Base-by-base conservation (phyloP, 2,329 filamentous ascomycete genomes). In the Phialophora tarda region DNA sequence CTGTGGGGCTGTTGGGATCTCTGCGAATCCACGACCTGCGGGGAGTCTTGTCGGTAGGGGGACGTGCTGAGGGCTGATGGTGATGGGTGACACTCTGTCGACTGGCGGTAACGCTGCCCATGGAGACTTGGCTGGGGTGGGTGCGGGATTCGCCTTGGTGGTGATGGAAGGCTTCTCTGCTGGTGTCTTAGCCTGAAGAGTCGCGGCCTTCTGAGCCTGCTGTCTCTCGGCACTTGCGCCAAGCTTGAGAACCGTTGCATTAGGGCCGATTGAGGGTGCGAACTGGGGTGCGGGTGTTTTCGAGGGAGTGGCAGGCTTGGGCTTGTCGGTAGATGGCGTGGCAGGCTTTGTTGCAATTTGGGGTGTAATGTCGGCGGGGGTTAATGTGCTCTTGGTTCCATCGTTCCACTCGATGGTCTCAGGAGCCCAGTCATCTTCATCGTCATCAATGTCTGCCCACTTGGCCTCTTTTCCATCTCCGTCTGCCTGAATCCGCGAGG, bases 41-140 rank as follows among this genome's bases (percentile, higher is more conserved):
- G 83, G 78, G 68, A 83, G 83, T 30, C 86, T 84, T 71, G 80
- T 74, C 50, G 78, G 78, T 62, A 81, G 78, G 55, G 82, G 59
- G 63, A 73, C 65, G 75, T 71, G 62, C 54, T 83, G 79, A 47
- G 82, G 73, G 60, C 92, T 91, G 67, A 89, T 83, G 6, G 85
- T 78, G 17, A 89, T 80, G 0, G 91, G 93, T 1, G 92, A 88
- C 0, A 90, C 86, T 75, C 89, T 94, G 11, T 96, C 92, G 6
- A 97, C 86, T 0, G 92, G 92, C 14, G 94, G 94, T 30, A 98
- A 80, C 38, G 89, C 76, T 26, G 94, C 94, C 94, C 94, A 98
- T 3, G 94, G 94, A 3, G 93, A 97, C 76, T 96, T 97, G 28
- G 89, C 85, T 0, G 92, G 90, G 0, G 88, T 84, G 8, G 89